Evolutionary conservation across 352 stramenopile species (phyloP).

Genomic region (Globisporangium orthogonon): DNA sequence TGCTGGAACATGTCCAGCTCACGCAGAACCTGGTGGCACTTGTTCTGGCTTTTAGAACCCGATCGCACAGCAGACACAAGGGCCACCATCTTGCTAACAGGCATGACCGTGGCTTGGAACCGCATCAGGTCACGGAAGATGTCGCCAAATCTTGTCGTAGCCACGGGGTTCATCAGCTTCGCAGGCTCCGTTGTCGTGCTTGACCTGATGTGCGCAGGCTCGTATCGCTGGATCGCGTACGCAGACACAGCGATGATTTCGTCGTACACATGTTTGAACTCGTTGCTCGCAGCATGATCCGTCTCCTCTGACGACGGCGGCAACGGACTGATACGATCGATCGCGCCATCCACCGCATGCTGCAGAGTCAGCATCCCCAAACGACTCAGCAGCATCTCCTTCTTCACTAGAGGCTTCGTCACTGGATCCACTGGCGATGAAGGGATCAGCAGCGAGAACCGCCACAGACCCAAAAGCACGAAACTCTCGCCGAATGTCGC

Average conservation of each 20-base stretch:
- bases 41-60: slow-evolving; percentile 25
- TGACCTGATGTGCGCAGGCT: slow-evolving; percentile 13
- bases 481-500: slow-evolving; percentile 61
- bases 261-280: slow-evolving; percentile 14
- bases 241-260: slow-evolving; percentile 13
- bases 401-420: slow-evolving; percentile 91
- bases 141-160: slow-evolving; percentile 51
- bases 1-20: slow-evolving; percentile 88
- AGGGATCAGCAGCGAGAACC: slow-evolving; percentile 91
- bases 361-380: slow-evolving; percentile 71
- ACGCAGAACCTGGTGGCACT: slow-evolving; percentile 65
- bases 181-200: slow-evolving; percentile 13
- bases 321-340: slow-evolving; percentile 45
- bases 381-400: slow-evolving; percentile 87
- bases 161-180: slow-evolving; percentile 22
- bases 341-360: slow-evolving; percentile 44
- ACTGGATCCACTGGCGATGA: slow-evolving; percentile 95
- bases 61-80: slow-evolving; percentile 34
- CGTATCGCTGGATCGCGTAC: slow-evolving; percentile 46
- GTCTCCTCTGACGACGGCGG: slow-evolving; percentile 20
- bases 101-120: slow-evolving; percentile 75
- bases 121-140: slow-evolving; percentile 69
- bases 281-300: slow-evolving; percentile 25
- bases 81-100: slow-evolving; percentile 43
- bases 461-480: slow-evolving; percentile 90